These are phyloP conservation scores for Triticum turgidum DNA, from an alignment of 176 grass and related monocot species.

Conservation along the genomic window DNA sequence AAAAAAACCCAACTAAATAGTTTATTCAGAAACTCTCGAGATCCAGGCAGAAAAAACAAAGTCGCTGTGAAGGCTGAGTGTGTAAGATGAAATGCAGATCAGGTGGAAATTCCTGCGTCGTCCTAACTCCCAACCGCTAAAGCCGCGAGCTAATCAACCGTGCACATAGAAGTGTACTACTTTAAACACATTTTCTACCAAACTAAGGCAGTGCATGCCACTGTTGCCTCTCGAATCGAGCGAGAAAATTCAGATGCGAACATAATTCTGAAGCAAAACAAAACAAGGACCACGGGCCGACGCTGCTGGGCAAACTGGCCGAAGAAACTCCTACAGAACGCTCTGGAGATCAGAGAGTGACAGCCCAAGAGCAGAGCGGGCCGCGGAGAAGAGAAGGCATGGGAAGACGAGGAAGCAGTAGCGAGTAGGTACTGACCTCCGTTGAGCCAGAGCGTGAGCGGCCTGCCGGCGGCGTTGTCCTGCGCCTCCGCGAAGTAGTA, in stretches of 20 bases:
- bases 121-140: neutral
- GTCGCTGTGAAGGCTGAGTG: neutral
- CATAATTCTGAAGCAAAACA: neutral
- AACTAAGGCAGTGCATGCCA: neutral
- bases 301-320: neutral
- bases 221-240: neutral
- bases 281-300: neutral
- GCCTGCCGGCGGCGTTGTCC: slow-evolving; percentile 53
- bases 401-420: neutral
- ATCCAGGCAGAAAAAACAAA: neutral
- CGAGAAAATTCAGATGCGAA: neutral
- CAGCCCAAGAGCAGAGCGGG: neutral
- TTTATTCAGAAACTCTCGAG: neutral
- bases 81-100: too few relatives aligned
- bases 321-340: neutral
- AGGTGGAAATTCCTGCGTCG: neutral
- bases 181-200: neutral
- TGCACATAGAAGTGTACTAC: neutral
- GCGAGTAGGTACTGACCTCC: slow-evolving; percentile 46
- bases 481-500: slow-evolving; percentile 94
- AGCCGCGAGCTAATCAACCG: neutral
- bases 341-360: neutral
- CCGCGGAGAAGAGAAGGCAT: neutral
- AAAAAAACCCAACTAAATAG: too few relatives aligned
- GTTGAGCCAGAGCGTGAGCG: slow-evolving; percentile 96